These are phyloP conservation scores for Arthrinium puccinioides DNA, from an alignment of 2,329 filamentous ascomycete species.

Conservation along the genomic window DNA sequence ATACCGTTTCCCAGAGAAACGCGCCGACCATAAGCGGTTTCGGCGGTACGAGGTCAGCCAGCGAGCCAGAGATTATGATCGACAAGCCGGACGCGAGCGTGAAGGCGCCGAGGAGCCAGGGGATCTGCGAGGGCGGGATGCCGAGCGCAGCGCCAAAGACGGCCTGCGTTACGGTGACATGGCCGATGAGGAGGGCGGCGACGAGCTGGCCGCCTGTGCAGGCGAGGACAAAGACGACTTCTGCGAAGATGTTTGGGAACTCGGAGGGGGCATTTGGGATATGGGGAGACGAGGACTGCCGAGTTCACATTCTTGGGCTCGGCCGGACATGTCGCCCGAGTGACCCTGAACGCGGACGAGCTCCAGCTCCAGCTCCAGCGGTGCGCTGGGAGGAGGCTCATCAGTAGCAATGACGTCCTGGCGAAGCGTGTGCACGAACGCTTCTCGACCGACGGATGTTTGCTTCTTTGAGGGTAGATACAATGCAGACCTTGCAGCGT, in stretches of 20 bases:
- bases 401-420: too few species aligned
- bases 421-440: background rate
- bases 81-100: slow-evolving; percentile 32
- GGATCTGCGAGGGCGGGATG: slow-evolving; percentile 29
- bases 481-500: background rate
- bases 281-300: slow-evolving; percentile 5
- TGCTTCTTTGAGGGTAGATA: too few species aligned
- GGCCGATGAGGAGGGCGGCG: slow-evolving; percentile 32
- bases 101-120: slow-evolving; percentile 34
- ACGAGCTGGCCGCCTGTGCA: slow-evolving; percentile 34
- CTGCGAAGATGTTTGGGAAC: slow-evolving; percentile 28
- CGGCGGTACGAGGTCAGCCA: slow-evolving; percentile 30
- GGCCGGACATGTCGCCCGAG: too few species aligned
- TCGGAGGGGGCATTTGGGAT: slow-evolving; percentile 30
- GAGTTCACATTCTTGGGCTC: slow-evolving; percentile 4
- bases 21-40: slow-evolving; percentile 32
- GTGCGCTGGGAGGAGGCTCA: background rate
- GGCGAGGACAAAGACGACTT: slow-evolving; percentile 31
- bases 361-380: background rate
- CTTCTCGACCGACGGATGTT: too few species aligned
- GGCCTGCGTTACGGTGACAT: slow-evolving; percentile 31
- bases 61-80: slow-evolving; percentile 27
- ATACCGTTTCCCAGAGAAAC: slow-evolving; percentile 31
- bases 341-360: background rate
- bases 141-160: slow-evolving; percentile 27